phyloP scores from a whole-genome alignment of 371 early-diverging fungal species.

The Haplosporangium sp. region DNA sequence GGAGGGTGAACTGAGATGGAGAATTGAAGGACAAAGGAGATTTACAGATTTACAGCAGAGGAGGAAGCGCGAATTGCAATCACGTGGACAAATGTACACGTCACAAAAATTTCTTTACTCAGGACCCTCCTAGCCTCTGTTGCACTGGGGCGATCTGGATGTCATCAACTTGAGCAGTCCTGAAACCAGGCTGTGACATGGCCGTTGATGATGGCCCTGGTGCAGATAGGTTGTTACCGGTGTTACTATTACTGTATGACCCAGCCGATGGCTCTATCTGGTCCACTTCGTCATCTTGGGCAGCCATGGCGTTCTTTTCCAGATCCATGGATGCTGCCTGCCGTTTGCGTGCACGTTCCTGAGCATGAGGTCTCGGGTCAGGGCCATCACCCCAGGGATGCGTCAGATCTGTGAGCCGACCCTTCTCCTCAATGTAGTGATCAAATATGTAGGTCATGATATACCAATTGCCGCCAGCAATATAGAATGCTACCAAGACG shows the following conservation, averaged over 20 bases:
- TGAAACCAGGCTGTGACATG: too few relatives aligned
- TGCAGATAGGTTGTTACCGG: too few relatives aligned
- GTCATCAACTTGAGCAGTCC: too few relatives aligned
- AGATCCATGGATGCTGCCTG: neutral
- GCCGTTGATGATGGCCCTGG: too few relatives aligned
- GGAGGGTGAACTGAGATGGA: neutral
- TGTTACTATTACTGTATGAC: too few relatives aligned
- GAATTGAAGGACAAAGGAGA: neutral
- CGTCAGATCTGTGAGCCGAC: constrained; percentile 30
- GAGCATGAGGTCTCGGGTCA: constrained; percentile 31
- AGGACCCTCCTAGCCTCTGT: too few relatives aligned
- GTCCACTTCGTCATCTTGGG: neutral
- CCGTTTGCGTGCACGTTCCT: constrained; percentile 14
- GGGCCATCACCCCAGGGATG: constrained; percentile 43
- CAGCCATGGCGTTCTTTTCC: constrained; percentile 12
- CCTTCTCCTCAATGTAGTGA: constrained; percentile 35
- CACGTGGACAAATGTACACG: too few relatives aligned
- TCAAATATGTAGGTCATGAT: constrained; percentile 43
- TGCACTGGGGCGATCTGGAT: too few relatives aligned
- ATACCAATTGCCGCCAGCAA: constrained; percentile 63
- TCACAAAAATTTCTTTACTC: too few relatives aligned
- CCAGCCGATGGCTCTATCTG: constrained; percentile 12
- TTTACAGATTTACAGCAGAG: too few relatives aligned
- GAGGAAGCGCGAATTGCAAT: too few relatives aligned
- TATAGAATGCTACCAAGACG: constrained; percentile 66